Base-by-base conservation (phyloP, 116 monocot genomes). In the Trichopus zeylanicus region DNA sequence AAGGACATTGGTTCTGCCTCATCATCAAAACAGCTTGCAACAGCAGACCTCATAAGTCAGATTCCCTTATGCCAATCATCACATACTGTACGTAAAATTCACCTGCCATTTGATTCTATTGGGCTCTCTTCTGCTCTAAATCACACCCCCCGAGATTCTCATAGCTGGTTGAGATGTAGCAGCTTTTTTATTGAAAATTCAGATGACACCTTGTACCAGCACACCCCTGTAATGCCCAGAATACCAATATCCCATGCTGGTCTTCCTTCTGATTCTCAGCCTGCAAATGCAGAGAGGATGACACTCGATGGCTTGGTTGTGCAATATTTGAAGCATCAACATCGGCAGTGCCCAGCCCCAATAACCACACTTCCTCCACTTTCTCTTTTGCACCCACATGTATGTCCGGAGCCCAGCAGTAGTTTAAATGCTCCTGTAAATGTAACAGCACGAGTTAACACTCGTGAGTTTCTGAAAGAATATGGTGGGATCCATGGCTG, bases 331-430 rank as follows among this genome's bases (percentile, higher is more conserved):
- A 99, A 99, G 72, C 88, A 99, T 31, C 99, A 99, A 32, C 99
- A 92, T 72, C 80, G 99, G 4, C 99, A 99, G 48, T 99, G 99
- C 48, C 88, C 99, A 31, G 92, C 88, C 47, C 92, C 99, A 16
- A 88, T 99, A 67, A 99, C 99, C 24, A 99, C 99, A 46, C 65
- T 99, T 23, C 99, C 99, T 22, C 92, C 99, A 26, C 92, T 99
- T 23, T 99, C 92, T 67, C 88, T 99, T 34, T 67, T 99, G 48
- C 99, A 99, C 20, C 88, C 88, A 19, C 99, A 99, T 71, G 80
- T 92, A 18, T 99, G 92, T 49, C 99, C 99, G 22, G 99, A 99
- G 27, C 86, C 91, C 6, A 92, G 88, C 56, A 83, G 75, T 30
- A 76, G 62, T 34, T 83, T 92, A 3, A 75, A 87, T 69, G 99